These are phyloP conservation scores for Capsicum baccatum DNA, from an alignment of 257 asterid species.

Conservation along the genomic window DNA sequence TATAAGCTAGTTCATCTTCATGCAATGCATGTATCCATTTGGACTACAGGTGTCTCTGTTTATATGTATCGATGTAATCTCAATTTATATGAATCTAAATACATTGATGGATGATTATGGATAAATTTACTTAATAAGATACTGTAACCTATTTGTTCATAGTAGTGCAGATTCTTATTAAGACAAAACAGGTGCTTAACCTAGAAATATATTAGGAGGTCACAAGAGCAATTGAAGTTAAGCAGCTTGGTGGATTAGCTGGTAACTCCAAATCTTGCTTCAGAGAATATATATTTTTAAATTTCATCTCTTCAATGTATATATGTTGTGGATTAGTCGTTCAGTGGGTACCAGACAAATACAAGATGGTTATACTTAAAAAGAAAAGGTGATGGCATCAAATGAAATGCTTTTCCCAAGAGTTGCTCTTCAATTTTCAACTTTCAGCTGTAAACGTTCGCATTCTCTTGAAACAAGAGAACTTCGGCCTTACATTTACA, in stretches of 20 bases:
- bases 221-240: conserved; percentile 5
- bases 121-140: neutral
- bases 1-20: neutral
- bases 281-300: neutral
- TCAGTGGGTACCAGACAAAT: conserved; percentile 10
- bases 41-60: neutral
- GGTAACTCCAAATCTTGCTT: neutral
- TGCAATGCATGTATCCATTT: neutral
- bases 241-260: conserved; percentile 12
- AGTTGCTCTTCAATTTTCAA: neutral
- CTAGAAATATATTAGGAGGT: conserved; percentile 11
- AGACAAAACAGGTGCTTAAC: neutral
- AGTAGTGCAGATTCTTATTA: neutral
- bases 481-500: conserved; percentile 7
- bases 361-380: neutral
- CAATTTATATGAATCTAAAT: conserved; percentile 10
- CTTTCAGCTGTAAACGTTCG: neutral
- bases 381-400: neutral
- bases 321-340: neutral
- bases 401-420: conserved; percentile 5
- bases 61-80: neutral
- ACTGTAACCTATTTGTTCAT: neutral
- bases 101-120: neutral
- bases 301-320: neutral
- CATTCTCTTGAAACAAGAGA: conserved; percentile 6